phyloP scores from a whole-genome alignment of 2,329 filamentous ascomycete species.

The Nemania sp. region DNA sequence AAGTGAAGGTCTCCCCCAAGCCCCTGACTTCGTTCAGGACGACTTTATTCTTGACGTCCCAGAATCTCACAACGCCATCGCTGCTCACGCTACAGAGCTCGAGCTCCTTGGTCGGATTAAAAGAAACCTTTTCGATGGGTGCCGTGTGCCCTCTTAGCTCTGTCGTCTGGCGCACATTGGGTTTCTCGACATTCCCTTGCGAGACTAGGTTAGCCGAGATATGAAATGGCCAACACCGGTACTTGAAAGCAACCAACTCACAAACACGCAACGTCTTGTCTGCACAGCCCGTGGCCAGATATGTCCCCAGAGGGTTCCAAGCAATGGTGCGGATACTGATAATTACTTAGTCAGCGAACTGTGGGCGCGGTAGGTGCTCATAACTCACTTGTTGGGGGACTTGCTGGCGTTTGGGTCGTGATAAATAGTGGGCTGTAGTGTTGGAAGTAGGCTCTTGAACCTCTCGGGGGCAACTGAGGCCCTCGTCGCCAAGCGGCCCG shows the following conservation, averaged over 20 bases:
- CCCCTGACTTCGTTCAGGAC: conserved; percentile 71
- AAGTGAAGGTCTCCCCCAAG: conserved; percentile 68
- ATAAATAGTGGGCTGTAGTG: conserved; percentile 41
- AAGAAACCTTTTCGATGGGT: conserved; percentile 74
- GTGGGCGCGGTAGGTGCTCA: background rate
- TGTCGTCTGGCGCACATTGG: conserved; percentile 73
- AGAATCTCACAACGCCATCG: conserved; percentile 77
- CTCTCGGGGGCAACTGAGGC: conserved; percentile 42
- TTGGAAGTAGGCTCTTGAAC: conserved; percentile 40
- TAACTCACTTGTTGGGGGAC: conserved; percentile 38
- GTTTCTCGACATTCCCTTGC: conserved; percentile 76
- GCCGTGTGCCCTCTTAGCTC: conserved; percentile 71
- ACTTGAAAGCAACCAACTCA: conserved; percentile 44
- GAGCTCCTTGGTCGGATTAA: conserved; percentile 76
- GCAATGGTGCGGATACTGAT: conserved; percentile 75
- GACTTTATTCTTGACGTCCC: conserved; percentile 76
- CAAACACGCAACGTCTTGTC: conserved; percentile 76
- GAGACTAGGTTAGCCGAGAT: conserved; percentile 7
- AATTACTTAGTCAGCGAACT: background rate
- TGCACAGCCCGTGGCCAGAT: conserved; percentile 79
- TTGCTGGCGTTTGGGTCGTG: conserved; percentile 39
- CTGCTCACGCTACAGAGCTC: conserved; percentile 75
- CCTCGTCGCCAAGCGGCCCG: conserved; percentile 33
- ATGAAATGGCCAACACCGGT: background rate
- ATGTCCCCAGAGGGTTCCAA: conserved; percentile 84